Percentiles rank a stretch among this genome's conserved stretches.
Conservation (phyloP, 805 yeast species). For the Nakazawaea anatomiae region DNA sequence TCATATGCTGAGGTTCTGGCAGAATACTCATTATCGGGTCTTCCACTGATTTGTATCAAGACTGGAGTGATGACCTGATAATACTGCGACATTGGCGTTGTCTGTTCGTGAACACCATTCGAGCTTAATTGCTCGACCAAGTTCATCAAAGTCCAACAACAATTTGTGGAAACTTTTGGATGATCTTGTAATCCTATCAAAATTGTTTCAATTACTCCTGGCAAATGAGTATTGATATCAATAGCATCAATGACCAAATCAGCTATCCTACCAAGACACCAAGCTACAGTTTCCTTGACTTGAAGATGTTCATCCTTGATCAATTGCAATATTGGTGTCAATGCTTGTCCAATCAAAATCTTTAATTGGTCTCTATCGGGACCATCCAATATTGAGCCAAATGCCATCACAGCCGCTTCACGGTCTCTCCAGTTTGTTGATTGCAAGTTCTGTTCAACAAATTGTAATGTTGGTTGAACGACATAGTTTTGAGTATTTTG, state of each 20-base stretch:
- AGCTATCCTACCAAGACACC: conserved; percentile 97
- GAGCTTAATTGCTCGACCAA: conserved; percentile 74
- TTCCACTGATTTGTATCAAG: conserved; percentile 61
- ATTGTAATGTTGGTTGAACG: conserved; percentile 76
- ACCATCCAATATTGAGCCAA: conserved; percentile 94
- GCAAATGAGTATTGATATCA: conserved; percentile 57
- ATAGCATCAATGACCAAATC: conserved; percentile 79
- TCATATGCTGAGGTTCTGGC: conserved; percentile 96
- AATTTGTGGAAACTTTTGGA: conserved; percentile 91
- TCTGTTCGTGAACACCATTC: conserved; percentile 39
- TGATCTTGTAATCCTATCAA: conserved; percentile 81
- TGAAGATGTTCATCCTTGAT: conserved; percentile 74
- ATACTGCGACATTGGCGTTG: conserved; percentile 69
- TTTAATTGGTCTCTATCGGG: conserved; percentile 72
- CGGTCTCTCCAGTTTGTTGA: conserved; percentile 73
- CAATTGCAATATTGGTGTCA: conserved; percentile 68
- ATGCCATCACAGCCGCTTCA: conserved; percentile 99
- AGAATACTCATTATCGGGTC: conserved; percentile 76
- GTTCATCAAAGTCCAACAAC: conserved; percentile 96
- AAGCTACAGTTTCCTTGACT: conserved; percentile 94
- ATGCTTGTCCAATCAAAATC: conserved; percentile 70
- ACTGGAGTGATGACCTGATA: conserved; percentile 66
- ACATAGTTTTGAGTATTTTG: conserved; percentile 84
- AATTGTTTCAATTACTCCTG: conserved; percentile 68
- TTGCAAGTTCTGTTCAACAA: conserved; percentile 70